phyloP scores from a whole-genome alignment of 2,329 filamentous ascomycete genomes.

The Cylindrodendrum hubeiense region DNA sequence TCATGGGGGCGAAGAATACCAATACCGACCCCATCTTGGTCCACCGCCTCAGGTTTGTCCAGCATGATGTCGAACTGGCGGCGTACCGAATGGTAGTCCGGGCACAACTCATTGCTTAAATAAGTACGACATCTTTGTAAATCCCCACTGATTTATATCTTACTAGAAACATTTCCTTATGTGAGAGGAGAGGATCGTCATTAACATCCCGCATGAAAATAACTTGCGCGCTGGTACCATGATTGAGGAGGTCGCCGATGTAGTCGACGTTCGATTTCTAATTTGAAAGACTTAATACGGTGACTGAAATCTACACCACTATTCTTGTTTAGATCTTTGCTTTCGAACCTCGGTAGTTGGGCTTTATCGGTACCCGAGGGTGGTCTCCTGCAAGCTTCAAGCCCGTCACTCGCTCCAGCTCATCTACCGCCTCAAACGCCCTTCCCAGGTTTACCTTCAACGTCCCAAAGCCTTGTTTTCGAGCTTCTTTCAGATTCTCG shows the following conservation, averaged over 20 bases:
- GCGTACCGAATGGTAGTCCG: slow-evolving; percentile 37
- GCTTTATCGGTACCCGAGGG: slow-evolving; percentile 61
- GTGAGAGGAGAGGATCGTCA: slow-evolving; percentile 43
- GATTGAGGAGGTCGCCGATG: slow-evolving; percentile 43
- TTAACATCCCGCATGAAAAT: slow-evolving; percentile 50
- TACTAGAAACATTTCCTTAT: slow-evolving; percentile 48
- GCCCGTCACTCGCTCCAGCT: slow-evolving; percentile 82
- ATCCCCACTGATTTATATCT: slow-evolving; percentile 41
- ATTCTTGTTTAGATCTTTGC: slow-evolving; percentile 55
- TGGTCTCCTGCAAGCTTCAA: slow-evolving; percentile 70
- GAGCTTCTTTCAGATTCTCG: slow-evolving; percentile 87
- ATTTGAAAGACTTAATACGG: slow-evolving; percentile 10
- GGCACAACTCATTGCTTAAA: slow-evolving; percentile 50
- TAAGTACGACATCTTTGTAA: slow-evolving; percentile 49
- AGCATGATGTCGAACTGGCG: slow-evolving; percentile 45
- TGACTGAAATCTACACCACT: no score
- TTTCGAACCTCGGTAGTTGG: slow-evolving; percentile 48
- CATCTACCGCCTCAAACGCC: slow-evolving; percentile 83
- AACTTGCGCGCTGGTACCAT: slow-evolving; percentile 42
- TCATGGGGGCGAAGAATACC: slow-evolving; percentile 42
- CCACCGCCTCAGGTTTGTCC: slow-evolving; percentile 40
- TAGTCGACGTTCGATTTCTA: slow-evolving; percentile 42
- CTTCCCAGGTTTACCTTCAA: slow-evolving; percentile 87
- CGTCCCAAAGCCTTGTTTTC: slow-evolving; percentile 80
- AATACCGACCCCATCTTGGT: slow-evolving; percentile 28